Evolutionary conservation across 1,284 basidiomycete genomes (phyloP).

Genomic region (Pyrrhoderma lamaoense): DNA sequence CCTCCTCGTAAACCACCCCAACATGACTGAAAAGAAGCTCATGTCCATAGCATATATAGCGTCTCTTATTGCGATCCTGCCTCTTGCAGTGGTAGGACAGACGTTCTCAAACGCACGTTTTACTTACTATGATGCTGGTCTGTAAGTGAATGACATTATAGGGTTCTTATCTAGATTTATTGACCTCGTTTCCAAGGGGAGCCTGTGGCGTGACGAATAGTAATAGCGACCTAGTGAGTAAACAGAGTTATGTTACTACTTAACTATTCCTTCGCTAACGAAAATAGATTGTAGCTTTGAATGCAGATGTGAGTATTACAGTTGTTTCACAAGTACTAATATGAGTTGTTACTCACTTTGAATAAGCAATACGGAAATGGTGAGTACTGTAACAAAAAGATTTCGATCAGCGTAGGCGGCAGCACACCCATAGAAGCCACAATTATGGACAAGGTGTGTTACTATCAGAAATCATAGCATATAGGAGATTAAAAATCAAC

Average conservation of each 20-base stretch:
- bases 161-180: no score
- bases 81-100: no score
- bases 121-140: conserved; percentile 27
- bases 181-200: not conserved
- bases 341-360: not conserved
- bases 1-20: no score
- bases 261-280: conserved; percentile 1
- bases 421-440: conserved; percentile 18
- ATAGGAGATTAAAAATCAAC: conserved; percentile 21
- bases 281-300: conserved; percentile 19
- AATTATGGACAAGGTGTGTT: conserved; percentile 19
- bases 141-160: conserved; percentile 33
- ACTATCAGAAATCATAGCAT: not conserved
- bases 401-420: conserved; percentile 17
- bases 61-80: no score
- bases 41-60: no score
- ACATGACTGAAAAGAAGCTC: no score
- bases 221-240: conserved; percentile 6
- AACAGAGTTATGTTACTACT: not conserved
- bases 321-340: not conserved
- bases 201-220: conserved; percentile 17
- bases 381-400: conserved; percentile 16
- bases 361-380: conserved; percentile 19
- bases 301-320: conserved; percentile 1
- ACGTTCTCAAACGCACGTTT: conserved; percentile 13